These are phyloP conservation scores for Grigorovia yakushimaensis DNA, from an alignment of 805 yeast species.

Conservation along the genomic window DNA sequence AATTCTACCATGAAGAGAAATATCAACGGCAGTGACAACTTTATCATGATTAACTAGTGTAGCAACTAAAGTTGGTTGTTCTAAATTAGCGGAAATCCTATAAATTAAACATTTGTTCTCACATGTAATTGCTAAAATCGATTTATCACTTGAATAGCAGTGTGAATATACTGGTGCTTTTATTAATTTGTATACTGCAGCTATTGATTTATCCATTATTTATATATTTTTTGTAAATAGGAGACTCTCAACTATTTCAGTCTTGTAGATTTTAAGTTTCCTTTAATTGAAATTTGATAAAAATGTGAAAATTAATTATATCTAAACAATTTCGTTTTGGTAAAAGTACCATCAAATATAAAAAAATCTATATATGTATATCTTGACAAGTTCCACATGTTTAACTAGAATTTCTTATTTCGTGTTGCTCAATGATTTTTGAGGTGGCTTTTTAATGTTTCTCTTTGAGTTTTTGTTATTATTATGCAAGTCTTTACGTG, in stretches of 20 bases:
- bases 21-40: constrained; percentile 88
- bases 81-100: constrained; percentile 37
- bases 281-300: not conserved
- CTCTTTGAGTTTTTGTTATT: not conserved
- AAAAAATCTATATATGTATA: no score
- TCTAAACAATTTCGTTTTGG: no score
- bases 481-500: not conserved
- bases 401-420: not conserved
- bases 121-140: constrained; percentile 70
- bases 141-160: constrained; percentile 63
- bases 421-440: not conserved
- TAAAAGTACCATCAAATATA: not conserved
- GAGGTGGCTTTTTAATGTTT: not conserved
- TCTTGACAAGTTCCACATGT: no score
- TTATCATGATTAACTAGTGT: constrained; percentile 80
- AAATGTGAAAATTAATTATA: no score
- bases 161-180: constrained; percentile 87
- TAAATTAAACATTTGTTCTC: constrained; percentile 69
- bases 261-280: not conserved
- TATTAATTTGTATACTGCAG: constrained; percentile 51
- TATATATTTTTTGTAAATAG: constrained; percentile 9
- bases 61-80: constrained; percentile 53
- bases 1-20: constrained; percentile 77
- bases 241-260: constrained; percentile 26
- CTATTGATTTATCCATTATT: constrained; percentile 17